Percentiles rank a stretch among this genome's conserved stretches.
Evolutionary conservation across 352 stramenopile species (phyloP).

Genomic region (Globisporangium heterothallicum): DNA sequence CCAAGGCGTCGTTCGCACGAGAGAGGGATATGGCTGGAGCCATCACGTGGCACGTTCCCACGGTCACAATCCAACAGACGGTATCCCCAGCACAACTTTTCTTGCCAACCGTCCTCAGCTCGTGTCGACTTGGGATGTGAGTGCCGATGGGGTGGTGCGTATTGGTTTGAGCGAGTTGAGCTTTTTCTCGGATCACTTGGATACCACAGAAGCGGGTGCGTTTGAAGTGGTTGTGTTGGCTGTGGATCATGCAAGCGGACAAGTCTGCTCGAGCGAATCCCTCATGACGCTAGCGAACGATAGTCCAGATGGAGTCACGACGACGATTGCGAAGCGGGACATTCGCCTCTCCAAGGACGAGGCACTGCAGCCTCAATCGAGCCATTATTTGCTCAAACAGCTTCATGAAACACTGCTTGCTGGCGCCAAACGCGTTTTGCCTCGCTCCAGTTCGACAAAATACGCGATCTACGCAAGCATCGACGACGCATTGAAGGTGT

Average conservation of each 20-base stretch:
- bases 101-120: conserved; percentile 19
- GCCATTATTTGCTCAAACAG: conserved; percentile 39
- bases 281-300: conserved; percentile 9
- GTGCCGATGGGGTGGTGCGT: conserved; percentile 13
- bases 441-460: conserved; percentile 25
- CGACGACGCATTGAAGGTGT: conserved; percentile 26
- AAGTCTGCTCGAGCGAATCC: conserved; percentile 19
- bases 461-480: conserved; percentile 36
- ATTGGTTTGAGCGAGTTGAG: conserved; percentile 14
- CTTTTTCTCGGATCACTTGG: not conserved
- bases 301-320: conserved; percentile 3
- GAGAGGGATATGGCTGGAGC: not conserved
- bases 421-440: conserved; percentile 20
- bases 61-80: not conserved
- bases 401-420: conserved; percentile 23
- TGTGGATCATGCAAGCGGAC: conserved; percentile 19
- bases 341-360: conserved; percentile 24
- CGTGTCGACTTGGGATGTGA: conserved; percentile 14
- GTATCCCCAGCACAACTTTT: conserved; percentile 27
- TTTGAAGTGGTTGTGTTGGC: conserved; percentile 35
- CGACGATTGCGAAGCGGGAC: conserved; percentile 19
- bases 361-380: conserved; percentile 11
- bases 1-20: too few species aligned
- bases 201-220: conserved; percentile 7
- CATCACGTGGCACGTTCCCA: not conserved